A percentile compares a stretch with the other conserved stretches of the same genome.
Evolutionary conservation across 1,284 basidiomycete species (phyloP).

Genomic region (Ganoderma leucocontextum): DNA sequence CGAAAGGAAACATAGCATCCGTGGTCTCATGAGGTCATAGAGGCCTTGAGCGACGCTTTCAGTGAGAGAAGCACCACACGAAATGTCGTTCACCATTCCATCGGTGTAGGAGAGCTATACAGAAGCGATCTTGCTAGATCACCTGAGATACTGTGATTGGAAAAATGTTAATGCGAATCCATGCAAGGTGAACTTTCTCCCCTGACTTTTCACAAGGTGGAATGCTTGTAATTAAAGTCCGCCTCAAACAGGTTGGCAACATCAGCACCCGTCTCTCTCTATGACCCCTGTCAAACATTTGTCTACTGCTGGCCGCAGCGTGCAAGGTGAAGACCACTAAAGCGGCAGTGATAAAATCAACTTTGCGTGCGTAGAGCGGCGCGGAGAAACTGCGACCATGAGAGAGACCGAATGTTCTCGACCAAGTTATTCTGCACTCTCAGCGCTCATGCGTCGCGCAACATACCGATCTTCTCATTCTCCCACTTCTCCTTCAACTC

Average conservation of each 20-base stretch:
- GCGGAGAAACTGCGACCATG: conserved; percentile 7
- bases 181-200: background rate
- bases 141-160: background rate
- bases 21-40: conserved; percentile 5
- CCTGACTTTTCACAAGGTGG: background rate
- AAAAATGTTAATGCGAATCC: background rate
- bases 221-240: background rate
- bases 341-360: background rate
- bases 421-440: background rate
- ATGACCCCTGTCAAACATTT: background rate
- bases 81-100: background rate
- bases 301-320: background rate
- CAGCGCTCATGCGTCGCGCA: background rate
- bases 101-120: background rate
- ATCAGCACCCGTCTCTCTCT: background rate
- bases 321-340: background rate
- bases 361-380: background rate
- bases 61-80: background rate
- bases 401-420: conserved; percentile 5
- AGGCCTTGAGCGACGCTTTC: background rate
- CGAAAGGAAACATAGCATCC: background rate
- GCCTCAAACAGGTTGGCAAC: background rate
- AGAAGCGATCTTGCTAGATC: background rate
- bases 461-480: conserved; percentile 2
- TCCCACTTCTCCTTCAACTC: background rate